phyloP scores from a whole-genome alignment of 352 stramenopile species.

The Lagenidium sp. region DNA sequence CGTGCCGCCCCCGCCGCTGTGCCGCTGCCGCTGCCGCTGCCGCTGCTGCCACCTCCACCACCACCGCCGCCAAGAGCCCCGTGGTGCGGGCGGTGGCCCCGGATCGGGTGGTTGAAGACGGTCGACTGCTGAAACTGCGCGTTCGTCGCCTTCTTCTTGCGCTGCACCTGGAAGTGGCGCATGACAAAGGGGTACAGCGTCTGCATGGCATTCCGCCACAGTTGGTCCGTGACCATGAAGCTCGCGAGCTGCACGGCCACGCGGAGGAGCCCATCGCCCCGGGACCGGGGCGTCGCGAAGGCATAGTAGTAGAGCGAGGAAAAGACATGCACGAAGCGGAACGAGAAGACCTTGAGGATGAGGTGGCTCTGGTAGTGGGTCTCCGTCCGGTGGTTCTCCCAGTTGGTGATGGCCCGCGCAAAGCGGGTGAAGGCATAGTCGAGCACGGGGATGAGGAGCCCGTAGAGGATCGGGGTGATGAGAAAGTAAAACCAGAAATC shows the following conservation, averaged over 20 bases:
- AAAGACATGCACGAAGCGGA: conserved; percentile 96
- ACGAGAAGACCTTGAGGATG: conserved; percentile 98
- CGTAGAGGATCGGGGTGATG: conserved; percentile 81
- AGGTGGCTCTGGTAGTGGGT: conserved; percentile 84
- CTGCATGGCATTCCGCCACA: conserved; percentile 92
- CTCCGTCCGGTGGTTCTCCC: conserved; percentile 89
- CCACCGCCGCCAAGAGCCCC: no score
- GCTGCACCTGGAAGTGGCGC: conserved; percentile 26
- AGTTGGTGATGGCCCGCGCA: conserved; percentile 89
- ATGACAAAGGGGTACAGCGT: conserved; percentile 72
- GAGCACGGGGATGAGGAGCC: conserved; percentile 73
- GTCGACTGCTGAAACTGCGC: conserved; percentile 49
- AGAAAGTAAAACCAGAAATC: conserved; percentile 84
- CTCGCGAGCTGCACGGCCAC: conserved; percentile 89
- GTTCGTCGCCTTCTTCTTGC: conserved; percentile 53
- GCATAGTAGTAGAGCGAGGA: conserved; percentile 96
- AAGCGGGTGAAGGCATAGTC: conserved; percentile 79
- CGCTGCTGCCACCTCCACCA: no score
- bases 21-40: neutral
- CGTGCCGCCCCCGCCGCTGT: neutral
- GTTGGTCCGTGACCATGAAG: conserved; percentile 92
- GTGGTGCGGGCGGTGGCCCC: neutral
- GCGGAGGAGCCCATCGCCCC: conserved; percentile 64
- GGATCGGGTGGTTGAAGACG: conserved; percentile 33
- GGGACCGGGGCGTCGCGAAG: conserved; percentile 37